Evolutionary conservation across 345 rosid genomes (phyloP), one percentile per base, ranked within the genome.

Genomic region (Eucalyptus camaldulensis): DNA sequence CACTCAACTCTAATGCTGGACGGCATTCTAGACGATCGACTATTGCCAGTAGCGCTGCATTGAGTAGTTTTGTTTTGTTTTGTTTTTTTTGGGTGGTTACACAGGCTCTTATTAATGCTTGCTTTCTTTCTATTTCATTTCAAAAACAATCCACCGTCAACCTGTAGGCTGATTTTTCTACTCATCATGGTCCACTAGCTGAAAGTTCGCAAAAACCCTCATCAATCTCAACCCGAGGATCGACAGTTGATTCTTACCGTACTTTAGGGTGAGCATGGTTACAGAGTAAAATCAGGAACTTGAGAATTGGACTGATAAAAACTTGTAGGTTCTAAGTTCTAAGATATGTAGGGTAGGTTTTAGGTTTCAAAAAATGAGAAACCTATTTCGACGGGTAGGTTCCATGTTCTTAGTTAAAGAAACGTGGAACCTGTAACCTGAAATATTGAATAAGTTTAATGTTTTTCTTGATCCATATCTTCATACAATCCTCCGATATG

Each of bases 361-460:
- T 2, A 1, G 49, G 49, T 47, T 47, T 47, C 49, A 49, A 49
- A 49, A 49, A 49, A 50, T 17, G 56, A 51, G 0, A 51, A 51
- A 51, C 22, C 22, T 51, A 0, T 51, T 51, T 51, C 0, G 56
- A 51, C 4, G 56, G 24, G 56, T 8, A 53, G 1, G 22, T 53
- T 53, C 0, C 0, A 0, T 2, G 10, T 19, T 19, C 0, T 53
- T 53, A 53, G 9, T 19, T 19, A 19, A 5, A 53, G 25, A 53
- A 53, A 53, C 5, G 5, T 19, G 58, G 0, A 53, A 53, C 58
- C 0, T 53, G 0, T 53, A 19, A 19, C 58, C 10, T 53, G 19
- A 5, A 53, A 53, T 8, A 53, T 3, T 19, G 58, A 53, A 53
- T 53, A 53, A 53, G 58, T 53, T 53, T 53, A 53, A 53, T 53